Base-by-base conservation (phyloP, 495 filamentous ascomycete genomes). In the Penicillium angulare region DNA sequence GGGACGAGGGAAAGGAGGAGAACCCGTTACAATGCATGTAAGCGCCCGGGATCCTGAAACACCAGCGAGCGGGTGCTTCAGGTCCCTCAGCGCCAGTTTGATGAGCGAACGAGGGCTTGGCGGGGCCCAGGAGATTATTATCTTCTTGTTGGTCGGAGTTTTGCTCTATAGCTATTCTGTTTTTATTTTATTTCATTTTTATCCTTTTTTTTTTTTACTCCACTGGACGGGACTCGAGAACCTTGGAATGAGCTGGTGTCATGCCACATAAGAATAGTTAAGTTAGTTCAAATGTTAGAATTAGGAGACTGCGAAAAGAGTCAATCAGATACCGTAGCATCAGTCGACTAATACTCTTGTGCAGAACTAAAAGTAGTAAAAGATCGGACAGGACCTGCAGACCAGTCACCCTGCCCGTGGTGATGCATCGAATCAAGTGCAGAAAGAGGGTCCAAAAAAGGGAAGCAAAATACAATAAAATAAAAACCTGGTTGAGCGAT, bases 1-100 rank as follows among this genome's bases (percentile, higher is more conserved):
- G 38, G 36, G 36, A 45, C 20, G 5, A 61, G 35, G 33, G 42
- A 32, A 52, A 22, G 24, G 32, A 39, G 47, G 34, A 43, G 42
- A 47, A 44, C 32, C 33, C 43, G 41, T 56, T 61, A 57, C 59
- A 53, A 64, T 39, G 63, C 63, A 57, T 49, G 60, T 66, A 66
- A 64, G 63, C 63, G 63, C 63, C 60, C 55, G 38, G n/a, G 40
- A 59, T 24, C 60, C 61, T 68, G 65, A 68, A 68, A 68, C 65
- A 51, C 20, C 48, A 50, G 45, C 43, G 39, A 46, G 63, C 61
- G 61, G 61, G 56, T 67, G 64, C 60, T 67, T 67, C 64, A 67
- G 57, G 53, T 65, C 45, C 38, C 38, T 47, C 56, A 57, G 63
- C 58, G 60, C 65, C 61, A 66, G 65, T 66, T 68, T 68, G 57